These are phyloP conservation scores for Centrapalus pauciflorus DNA, from an alignment of 129 eudicot species.

Conservation along the genomic window DNA sequence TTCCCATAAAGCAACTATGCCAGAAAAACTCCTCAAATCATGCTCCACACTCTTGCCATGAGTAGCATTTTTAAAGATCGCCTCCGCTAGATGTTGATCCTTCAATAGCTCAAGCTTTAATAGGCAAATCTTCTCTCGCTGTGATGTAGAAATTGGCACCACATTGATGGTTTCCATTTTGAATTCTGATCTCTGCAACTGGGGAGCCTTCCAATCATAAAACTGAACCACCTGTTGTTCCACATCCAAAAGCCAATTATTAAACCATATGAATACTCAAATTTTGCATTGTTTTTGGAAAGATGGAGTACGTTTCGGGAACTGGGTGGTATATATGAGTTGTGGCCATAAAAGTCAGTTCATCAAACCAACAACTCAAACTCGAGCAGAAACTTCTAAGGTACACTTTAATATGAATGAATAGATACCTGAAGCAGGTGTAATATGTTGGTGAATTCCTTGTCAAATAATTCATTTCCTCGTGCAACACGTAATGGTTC, in stretches of 20 bases:
- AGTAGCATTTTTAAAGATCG: conserved; percentile 11
- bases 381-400: not conserved
- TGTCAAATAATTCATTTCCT: conserved; percentile 42
- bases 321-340: too few relatives aligned
- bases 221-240: conserved; percentile 78
- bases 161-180: conserved; percentile 12
- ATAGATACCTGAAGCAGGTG: conserved; percentile 82
- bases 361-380: not conserved
- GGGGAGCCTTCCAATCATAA: conserved; percentile 50
- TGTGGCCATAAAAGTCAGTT: not conserved
- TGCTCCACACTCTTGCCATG: conserved; percentile 8
- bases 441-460: conserved; percentile 58
- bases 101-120: conserved; percentile 45
- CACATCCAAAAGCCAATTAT: conserved; percentile 1
- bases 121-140: conserved; percentile 22
- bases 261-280: not conserved
- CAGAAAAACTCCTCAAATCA: conserved; percentile 50
- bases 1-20: conserved; percentile 60
- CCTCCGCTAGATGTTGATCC: conserved; percentile 39
- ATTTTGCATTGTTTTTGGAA: too few relatives aligned
- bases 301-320: too few relatives aligned
- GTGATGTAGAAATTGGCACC: conserved; percentile 32
- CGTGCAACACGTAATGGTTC: conserved; percentile 45
- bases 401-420: not conserved
- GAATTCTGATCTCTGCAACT: conserved; percentile 20